phyloP scores from a whole-genome alignment of 2,329 filamentous ascomycete species.

The Colletotrichum sp. region DNA sequence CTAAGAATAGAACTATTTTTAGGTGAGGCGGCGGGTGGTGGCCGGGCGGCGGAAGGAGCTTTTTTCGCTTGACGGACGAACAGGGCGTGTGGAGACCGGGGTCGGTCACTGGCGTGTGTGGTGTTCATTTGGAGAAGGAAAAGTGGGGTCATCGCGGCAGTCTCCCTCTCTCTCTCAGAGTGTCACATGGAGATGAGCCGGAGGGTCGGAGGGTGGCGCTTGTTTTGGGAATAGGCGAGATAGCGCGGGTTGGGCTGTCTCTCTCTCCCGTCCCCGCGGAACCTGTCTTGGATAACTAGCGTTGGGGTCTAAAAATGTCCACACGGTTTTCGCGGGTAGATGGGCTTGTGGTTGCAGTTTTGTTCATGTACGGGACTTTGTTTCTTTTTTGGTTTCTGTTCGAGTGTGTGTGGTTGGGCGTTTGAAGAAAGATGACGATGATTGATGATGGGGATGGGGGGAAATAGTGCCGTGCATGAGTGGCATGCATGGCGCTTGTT shows the following conservation, averaged over 20 bases:
- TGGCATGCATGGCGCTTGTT: neutral
- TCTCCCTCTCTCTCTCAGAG: neutral
- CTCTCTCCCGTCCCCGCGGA: neutral
- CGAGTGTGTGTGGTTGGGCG: neutral
- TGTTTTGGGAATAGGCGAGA: neutral
- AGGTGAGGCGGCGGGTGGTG: neutral
- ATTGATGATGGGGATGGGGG: neutral
- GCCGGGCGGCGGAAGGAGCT: neutral
- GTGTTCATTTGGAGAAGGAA: neutral
- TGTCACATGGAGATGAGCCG: neutral
- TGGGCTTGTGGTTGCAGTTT: neutral
- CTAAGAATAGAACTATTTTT: slow-evolving; percentile 17
- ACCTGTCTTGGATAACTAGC: neutral
- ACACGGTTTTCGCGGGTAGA: neutral
- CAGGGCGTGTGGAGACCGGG: neutral
- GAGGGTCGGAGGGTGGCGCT: neutral
- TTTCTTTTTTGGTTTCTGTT: neutral
- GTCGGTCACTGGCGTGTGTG: neutral
- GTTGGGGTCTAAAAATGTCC: slow-evolving; percentile 19
- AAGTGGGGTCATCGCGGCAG: neutral
- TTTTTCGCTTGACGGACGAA: slow-evolving; percentile 2
- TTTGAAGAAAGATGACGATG: neutral
- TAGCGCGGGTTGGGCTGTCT: neutral
- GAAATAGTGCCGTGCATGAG: neutral
- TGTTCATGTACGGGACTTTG: neutral